Evolutionary conservation across 352 stramenopile genomes (phyloP).

Genomic region (Chrysophaeum taylorii): DNA sequence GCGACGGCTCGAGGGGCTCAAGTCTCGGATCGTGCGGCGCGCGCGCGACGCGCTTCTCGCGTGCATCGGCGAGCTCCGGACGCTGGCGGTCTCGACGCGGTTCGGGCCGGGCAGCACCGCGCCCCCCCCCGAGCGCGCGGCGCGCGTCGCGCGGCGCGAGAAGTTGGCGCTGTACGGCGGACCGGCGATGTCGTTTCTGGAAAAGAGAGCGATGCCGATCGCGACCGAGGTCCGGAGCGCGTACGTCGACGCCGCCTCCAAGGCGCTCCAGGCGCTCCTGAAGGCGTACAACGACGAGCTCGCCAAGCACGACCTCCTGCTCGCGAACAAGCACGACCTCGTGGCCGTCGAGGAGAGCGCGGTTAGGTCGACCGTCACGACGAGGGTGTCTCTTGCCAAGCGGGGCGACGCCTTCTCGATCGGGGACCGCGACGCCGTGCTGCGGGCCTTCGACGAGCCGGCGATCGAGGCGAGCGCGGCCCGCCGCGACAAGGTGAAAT

Average conservation of each 20-base stretch:
- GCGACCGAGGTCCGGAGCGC: slow-evolving; percentile 84
- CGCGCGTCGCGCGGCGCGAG: slow-evolving; percentile 82
- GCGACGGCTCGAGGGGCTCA: slow-evolving; percentile 35
- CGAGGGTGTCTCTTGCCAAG: slow-evolving; percentile 83
- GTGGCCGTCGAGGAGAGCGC: slow-evolving; percentile 87
- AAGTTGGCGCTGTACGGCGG: slow-evolving; percentile 85
- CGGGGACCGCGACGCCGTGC: slow-evolving; percentile 71
- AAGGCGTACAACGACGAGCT: slow-evolving; percentile 89
- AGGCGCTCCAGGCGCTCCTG: slow-evolving; percentile 86
- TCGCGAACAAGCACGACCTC: slow-evolving; percentile 77
- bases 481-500: slow-evolving; percentile 65
- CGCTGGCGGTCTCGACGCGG: too few relatives aligned
- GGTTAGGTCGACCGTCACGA: slow-evolving; percentile 63
- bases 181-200: too few relatives aligned
- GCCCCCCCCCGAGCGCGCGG: slow-evolving; percentile 91
- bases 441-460: slow-evolving; percentile 36
- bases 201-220: slow-evolving; percentile 73
- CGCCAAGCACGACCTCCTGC: slow-evolving; percentile 80
- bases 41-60: slow-evolving; percentile 84
- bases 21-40: slow-evolving; percentile 47
- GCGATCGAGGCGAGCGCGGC: slow-evolving; percentile 88
- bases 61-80: slow-evolving; percentile 79
- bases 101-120: too few relatives aligned
- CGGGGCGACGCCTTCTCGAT: slow-evolving; percentile 84
- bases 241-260: slow-evolving; percentile 93